Evolutionary conservation across 768 basidiomycete genomes (phyloP), one percentile per base, ranked within the genome.

Genomic region (Lactarius pseudohatsudake): DNA sequence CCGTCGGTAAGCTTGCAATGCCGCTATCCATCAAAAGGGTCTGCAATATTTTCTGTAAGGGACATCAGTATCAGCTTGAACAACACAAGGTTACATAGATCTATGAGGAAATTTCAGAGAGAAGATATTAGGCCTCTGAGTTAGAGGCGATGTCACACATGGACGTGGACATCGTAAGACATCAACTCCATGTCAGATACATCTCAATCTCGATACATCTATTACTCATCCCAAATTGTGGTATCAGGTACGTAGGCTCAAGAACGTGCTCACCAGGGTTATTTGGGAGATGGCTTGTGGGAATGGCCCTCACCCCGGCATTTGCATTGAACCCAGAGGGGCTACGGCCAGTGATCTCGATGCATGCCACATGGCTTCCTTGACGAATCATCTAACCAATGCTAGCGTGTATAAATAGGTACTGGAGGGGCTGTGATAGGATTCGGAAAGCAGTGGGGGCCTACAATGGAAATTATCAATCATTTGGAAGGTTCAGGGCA

Each of bases 121-220:
- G 64, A 68, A 65, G 60, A 68, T 68, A 61, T 40, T 16, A 20
- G 47, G 50, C 58, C 62, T 57, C 38, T 55, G 26, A 28, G 18
- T 57, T 28, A n/a, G 20, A 58, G 58, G 66, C 66, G 28, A 26
- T 36, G 26, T 67, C 66, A 64, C 26, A 8, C 58, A 67, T 28
- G 34, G 58, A 67, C 66, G 66, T 59, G 15, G 66, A 54, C 36
- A 45, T 64, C 34, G 2, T 34, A 57, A 28, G 62, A 67, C 43
- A 47, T 53, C 66, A 38, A 59, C 66, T 64, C 61, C 66, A 67
- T 47, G 66, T 67, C 62, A 63, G 66, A 55, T 22, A 53, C 20
- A 20, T 26, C 38, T 43, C 28, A 28, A 18, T 34, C 30, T 65
- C 4, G 64, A 65, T 61, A 65, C 64, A 16, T 47, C 7, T 38